phyloP scores from a whole-genome alignment of 441 rosid genomes.

The Erodium texanum region DNA sequence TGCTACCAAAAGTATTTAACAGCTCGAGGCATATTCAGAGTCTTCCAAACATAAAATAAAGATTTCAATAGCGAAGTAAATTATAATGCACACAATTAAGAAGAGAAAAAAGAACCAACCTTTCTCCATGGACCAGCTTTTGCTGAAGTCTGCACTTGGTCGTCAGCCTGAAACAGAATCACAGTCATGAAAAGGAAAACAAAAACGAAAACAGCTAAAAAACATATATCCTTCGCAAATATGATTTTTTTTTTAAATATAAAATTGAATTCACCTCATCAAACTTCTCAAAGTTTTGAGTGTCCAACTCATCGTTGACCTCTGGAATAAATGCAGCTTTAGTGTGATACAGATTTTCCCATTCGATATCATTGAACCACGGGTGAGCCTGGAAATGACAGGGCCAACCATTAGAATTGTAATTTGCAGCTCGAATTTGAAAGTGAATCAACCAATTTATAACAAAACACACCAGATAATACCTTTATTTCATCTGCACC shows the following conservation, averaged over 20 bases:
- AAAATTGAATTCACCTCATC: conserved; percentile 39
- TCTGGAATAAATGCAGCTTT: conserved; percentile 49
- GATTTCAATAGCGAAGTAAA: neutral
- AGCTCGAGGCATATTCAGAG: neutral
- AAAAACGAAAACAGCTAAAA: neutral
- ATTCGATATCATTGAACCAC: conserved; percentile 47
- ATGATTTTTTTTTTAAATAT: neutral
- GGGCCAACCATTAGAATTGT: conserved; percentile 6
- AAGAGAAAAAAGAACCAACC: conserved; percentile 35
- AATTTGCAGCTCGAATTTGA: neutral
- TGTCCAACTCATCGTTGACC: conserved; percentile 48
- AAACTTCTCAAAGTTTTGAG: conserved; percentile 54
- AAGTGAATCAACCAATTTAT: neutral
- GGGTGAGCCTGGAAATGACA: conserved; percentile 35
- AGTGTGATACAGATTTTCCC: conserved; percentile 42
- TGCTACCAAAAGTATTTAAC: neutral
- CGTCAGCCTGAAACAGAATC: conserved; percentile 49
- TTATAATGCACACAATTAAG: conserved; percentile 10
- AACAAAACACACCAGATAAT: conserved; percentile 11
- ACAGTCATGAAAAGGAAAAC: conserved; percentile 6
- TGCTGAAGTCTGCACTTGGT: conserved; percentile 49
- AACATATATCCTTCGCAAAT: neutral
- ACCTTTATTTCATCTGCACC: conserved; percentile 51
- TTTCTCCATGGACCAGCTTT: conserved; percentile 98
- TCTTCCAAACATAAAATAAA: neutral